Percentiles rank a stretch among this genome's conserved stretches.
These are phyloP conservation scores for Amanita pseudoporphyria DNA, from an alignment of 768 basidiomycete species.

Conservation along the genomic window DNA sequence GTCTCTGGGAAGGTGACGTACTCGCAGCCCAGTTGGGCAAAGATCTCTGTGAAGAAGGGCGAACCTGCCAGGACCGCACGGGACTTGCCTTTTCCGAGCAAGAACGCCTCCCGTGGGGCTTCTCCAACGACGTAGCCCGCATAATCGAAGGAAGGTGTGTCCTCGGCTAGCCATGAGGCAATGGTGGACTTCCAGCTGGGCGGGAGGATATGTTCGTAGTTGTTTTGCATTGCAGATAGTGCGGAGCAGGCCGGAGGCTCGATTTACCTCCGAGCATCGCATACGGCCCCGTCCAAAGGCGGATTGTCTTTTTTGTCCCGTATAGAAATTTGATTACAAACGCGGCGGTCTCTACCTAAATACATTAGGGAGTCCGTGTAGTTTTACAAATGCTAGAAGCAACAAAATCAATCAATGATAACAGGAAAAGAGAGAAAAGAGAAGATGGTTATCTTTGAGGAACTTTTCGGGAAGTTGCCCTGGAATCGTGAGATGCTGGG, in stretches of 20 bases:
- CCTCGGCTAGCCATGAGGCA: conserved; percentile 79
- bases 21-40: conserved; percentile 83
- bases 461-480: no score
- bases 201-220: conserved; percentile 70
- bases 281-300: no score
- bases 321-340: no score
- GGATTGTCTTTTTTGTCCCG: no score
- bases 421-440: no score
- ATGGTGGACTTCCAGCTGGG: conserved; percentile 88
- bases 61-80: conserved; percentile 81
- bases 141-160: conserved; percentile 94
- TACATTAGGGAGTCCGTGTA: no score
- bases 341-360: no score
- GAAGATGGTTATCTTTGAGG: no score
- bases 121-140: conserved; percentile 97
- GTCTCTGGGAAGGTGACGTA: conserved; percentile 19
- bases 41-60: conserved; percentile 93
- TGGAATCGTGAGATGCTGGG: no score
- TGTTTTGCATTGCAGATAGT: conserved; percentile 18
- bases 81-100: conserved; percentile 83
- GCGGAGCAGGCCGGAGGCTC: background rate
- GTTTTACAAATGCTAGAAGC: no score
- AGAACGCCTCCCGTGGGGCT: conserved; percentile 71
- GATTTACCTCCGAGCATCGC: no score
- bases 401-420: no score